Conservation (phyloP, 2,329 filamentous ascomycete species). For the Cladosporium oxysporum region DNA sequence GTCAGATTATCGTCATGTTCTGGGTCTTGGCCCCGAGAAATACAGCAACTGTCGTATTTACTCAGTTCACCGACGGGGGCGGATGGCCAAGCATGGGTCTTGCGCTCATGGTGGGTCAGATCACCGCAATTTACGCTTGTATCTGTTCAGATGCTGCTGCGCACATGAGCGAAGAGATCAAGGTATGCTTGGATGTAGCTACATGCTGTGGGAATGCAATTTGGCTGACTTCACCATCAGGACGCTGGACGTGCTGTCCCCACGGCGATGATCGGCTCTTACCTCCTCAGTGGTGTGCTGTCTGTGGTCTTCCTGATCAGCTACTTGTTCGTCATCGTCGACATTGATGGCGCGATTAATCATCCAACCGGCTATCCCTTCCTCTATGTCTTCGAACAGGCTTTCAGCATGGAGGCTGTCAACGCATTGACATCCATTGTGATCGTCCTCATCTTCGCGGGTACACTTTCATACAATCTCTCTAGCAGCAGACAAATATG, state of each 20-base stretch:
- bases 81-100: conserved; percentile 41
- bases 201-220: background rate
- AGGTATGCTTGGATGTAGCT: conserved; percentile 22
- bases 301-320: conserved; percentile 25
- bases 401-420: conserved; percentile 34
- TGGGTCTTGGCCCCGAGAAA: conserved; percentile 37
- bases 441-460: conserved; percentile 29
- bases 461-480: conserved; percentile 25
- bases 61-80: conserved; percentile 40
- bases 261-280: conserved; percentile 23
- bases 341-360: conserved; percentile 34
- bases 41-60: conserved; percentile 35
- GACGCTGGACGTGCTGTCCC: conserved; percentile 25
- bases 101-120: conserved; percentile 37
- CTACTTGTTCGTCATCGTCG: conserved; percentile 34
- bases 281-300: conserved; percentile 21
- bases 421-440: conserved; percentile 29
- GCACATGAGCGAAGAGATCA: conserved; percentile 38
- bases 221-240: background rate
- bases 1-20: conserved; percentile 38
- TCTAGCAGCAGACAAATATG: conserved; percentile 12
- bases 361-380: conserved; percentile 37
- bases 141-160: conserved; percentile 34
- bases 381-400: conserved; percentile 39
- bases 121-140: conserved; percentile 30